Conservation (phyloP, 192 early-diverging fungal genomes). For the Pilobolus umbonatus region DNA sequence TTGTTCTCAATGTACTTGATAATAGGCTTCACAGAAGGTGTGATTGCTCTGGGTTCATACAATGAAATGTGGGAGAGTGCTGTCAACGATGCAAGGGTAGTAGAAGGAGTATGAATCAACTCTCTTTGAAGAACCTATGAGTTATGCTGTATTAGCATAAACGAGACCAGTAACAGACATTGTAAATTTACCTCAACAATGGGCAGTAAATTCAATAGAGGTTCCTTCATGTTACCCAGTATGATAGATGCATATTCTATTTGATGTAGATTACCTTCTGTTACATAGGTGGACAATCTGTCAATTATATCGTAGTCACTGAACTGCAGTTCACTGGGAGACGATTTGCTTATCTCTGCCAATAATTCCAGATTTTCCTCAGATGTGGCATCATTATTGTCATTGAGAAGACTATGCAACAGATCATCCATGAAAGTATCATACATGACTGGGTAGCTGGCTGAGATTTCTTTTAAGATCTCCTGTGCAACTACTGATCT, state of each 20-base stretch:
- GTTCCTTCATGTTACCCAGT: conserved; percentile 54
- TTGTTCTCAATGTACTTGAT: conserved; percentile 5
- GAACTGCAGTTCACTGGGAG: conserved; percentile 40
- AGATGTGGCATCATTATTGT: conserved; percentile 18
- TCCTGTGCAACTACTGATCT: conserved; percentile 36
- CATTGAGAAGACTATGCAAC: background rate
- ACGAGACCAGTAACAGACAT: background rate
- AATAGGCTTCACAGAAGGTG: background rate
- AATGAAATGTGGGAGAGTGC: background rate
- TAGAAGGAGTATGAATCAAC: background rate
- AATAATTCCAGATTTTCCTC: conserved; percentile 59
- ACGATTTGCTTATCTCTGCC: conserved; percentile 66
- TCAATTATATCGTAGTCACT: conserved; percentile 29
- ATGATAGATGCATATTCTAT: conserved; percentile 70
- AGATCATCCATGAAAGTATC: background rate
- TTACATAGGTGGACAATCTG: conserved; percentile 42
- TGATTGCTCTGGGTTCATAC: background rate
- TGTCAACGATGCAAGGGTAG: background rate
- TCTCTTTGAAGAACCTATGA: background rate
- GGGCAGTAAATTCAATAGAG: no score
- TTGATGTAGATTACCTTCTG: conserved; percentile 55
- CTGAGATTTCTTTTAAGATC: conserved; percentile 43
- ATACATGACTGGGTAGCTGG: conserved; percentile 10
- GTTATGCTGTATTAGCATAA: background rate
- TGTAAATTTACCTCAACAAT: no score